phyloP scores from a whole-genome alignment of 2,329 filamentous ascomycete genomes.

The Colletotrichum somersetense region DNA sequence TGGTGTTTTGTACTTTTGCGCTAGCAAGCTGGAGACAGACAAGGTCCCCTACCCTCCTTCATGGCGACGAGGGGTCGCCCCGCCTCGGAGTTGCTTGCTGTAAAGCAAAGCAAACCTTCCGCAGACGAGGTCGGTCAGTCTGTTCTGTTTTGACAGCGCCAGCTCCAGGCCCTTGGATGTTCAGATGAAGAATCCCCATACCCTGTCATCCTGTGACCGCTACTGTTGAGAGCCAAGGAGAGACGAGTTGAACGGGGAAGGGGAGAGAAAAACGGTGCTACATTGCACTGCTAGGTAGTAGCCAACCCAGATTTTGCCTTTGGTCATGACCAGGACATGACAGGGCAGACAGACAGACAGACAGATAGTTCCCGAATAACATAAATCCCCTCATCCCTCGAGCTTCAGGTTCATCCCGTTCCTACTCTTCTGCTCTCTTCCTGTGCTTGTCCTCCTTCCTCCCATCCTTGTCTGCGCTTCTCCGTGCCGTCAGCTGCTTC shows the following conservation, averaged over 20 bases:
- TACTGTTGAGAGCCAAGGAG: not conserved
- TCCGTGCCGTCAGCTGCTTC: constrained; percentile 16
- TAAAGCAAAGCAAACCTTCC: not conserved
- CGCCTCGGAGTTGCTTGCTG: not conserved
- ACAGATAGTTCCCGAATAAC: constrained; percentile 7
- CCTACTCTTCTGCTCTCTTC: not conserved
- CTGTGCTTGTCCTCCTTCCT: constrained; percentile 22
- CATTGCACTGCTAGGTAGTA: not conserved
- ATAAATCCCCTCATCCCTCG: constrained; percentile 40
- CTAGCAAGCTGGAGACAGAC: constrained; percentile 41
- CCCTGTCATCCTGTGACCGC: constrained; percentile 9
- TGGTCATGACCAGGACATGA: not conserved
- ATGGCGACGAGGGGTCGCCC: constrained; percentile 32
- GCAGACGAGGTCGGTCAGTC: constrained; percentile 3
- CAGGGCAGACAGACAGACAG: not conserved
- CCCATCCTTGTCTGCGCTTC: constrained; percentile 5
- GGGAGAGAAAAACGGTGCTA: not conserved
- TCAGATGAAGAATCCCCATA: constrained; percentile 21
- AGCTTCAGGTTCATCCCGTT: constrained; percentile 32
- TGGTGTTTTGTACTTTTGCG: constrained; percentile 19
- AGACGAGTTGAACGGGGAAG: not conserved
- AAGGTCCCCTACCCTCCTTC: constrained; percentile 36
- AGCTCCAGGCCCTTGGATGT: not conserved
- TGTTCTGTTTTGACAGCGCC: not conserved
- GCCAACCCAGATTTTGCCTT: constrained; percentile 1